Percentiles rank a stretch among this genome's conserved stretches.
These are phyloP conservation scores for Ogataea kodamae DNA, from an alignment of 805 yeast genomes.

Conservation along the genomic window DNA sequence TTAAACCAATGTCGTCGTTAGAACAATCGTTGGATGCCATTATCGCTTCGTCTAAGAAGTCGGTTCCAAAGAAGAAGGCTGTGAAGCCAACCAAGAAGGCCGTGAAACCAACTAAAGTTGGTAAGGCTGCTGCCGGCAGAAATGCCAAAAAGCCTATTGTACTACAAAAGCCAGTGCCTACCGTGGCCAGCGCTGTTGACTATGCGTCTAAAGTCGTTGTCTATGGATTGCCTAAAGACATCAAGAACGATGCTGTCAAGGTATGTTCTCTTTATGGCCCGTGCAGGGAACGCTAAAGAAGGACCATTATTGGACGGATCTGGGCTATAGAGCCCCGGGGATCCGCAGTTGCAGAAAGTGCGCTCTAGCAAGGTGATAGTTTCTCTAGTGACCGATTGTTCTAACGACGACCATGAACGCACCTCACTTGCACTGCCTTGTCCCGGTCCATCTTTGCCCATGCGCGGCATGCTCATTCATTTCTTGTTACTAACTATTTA, in stretches of 20 bases:
- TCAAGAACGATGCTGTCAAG: conserved; percentile 75
- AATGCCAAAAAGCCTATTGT: conserved; percentile 15
- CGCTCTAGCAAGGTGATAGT: not conserved
- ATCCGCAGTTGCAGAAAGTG: conserved; percentile 5
- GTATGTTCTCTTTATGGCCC: conserved; percentile 17
- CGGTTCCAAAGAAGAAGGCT: conserved; percentile 32
- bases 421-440: conserved; percentile 4
- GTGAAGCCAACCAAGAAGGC: conserved; percentile 32
- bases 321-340: conserved; percentile 13
- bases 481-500: conserved; percentile 34
- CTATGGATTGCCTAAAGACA: conserved; percentile 63
- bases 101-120: conserved; percentile 30
- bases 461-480: not conserved
- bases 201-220: conserved; percentile 81
- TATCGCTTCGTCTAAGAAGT: conserved; percentile 52
- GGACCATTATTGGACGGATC: conserved; percentile 6
- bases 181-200: conserved; percentile 27
- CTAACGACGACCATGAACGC: conserved; percentile 11
- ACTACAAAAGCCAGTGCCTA: conserved; percentile 19
- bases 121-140: conserved; percentile 26
- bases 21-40: conserved; percentile 95
- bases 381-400: conserved; percentile 7
- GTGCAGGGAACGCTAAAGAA: conserved; percentile 1
- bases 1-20: conserved; percentile 63
- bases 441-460: conserved; percentile 5